Conservation (phyloP, 352 stramenopile species). For the Phytophthora citricola region DNA sequence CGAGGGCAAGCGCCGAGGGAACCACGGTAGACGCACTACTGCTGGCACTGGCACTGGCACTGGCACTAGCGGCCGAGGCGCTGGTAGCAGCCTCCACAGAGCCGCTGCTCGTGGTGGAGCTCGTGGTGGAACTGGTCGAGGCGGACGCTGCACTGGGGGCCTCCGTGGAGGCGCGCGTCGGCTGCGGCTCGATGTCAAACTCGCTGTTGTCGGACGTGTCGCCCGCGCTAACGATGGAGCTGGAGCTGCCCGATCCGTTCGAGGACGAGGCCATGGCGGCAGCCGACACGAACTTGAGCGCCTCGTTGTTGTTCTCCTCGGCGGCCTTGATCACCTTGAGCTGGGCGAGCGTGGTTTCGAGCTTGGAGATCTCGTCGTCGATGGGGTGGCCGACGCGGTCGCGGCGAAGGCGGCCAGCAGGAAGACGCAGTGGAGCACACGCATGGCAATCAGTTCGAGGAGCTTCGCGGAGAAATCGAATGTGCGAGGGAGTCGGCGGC, state of each 20-base stretch:
- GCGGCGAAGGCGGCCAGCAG: conserved; percentile 24
- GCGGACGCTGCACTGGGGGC: conserved; percentile 15
- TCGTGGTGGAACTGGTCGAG: conserved; percentile 15
- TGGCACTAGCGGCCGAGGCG: conserved; percentile 20
- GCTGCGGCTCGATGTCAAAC: conserved; percentile 46
- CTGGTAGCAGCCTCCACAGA: conserved; percentile 20
- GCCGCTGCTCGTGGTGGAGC: conserved; percentile 21
- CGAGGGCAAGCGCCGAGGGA: conserved; percentile 34
- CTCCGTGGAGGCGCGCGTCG: conserved; percentile 30
- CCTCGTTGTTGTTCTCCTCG: conserved; percentile 23
- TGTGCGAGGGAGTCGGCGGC: conserved; percentile 15
- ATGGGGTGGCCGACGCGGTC: conserved; percentile 20
- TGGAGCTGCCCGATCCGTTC: conserved; percentile 25
- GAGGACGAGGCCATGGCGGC: conserved; percentile 34
- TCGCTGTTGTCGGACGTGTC: conserved; percentile 37
- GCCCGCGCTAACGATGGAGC: conserved; percentile 13
- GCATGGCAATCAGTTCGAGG: conserved; percentile 13
- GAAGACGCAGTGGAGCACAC: conserved; percentile 30
- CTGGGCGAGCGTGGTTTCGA: conserved; percentile 26
- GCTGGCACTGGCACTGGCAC: conserved; percentile 32
- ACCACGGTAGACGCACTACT: conserved; percentile 30
- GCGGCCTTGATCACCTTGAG: conserved; percentile 34
- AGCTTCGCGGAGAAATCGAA: conserved; percentile 16
- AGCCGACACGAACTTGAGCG: conserved; percentile 26
- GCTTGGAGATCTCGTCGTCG: conserved; percentile 36